phyloP scores from a whole-genome alignment of 257 asterid species.

The Fraxinus anomala region DNA sequence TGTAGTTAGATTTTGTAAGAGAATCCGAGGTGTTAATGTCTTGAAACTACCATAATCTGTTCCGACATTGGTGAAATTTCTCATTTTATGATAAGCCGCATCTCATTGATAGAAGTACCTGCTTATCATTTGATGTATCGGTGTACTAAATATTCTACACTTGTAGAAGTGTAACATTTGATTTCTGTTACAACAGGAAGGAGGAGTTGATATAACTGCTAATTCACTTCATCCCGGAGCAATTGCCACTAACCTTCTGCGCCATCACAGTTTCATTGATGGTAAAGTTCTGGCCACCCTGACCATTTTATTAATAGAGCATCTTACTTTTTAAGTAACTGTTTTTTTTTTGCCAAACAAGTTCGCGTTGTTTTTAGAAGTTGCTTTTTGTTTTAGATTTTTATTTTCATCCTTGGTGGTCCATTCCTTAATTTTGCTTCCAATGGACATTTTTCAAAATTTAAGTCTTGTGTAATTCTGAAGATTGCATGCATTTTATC shows the following conservation, averaged over 20 bases:
- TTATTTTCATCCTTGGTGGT: not conserved
- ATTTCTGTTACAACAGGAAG: conserved; percentile 52
- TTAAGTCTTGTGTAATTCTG: not conserved
- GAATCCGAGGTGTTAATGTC: too few species aligned
- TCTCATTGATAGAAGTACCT: not conserved
- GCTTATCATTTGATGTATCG: not conserved
- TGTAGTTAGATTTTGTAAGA: too few species aligned
- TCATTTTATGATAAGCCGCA: not conserved
- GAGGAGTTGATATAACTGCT: conserved; percentile 74
- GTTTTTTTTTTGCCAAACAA: not conserved
- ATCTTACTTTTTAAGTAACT: not conserved
- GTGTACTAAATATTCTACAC: not conserved
- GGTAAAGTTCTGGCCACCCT: conserved; percentile 37
- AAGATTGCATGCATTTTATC: not conserved
- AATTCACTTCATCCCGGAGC: conserved; percentile 87
- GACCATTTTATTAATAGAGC: not conserved
- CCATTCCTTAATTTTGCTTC: not conserved
- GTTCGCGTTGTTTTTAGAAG: not conserved
- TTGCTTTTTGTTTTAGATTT: not conserved
- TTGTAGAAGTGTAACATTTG: conserved; percentile 2
- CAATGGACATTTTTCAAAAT: not conserved
- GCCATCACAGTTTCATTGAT: conserved; percentile 45
- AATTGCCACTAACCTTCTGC: conserved; percentile 70
- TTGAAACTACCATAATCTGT: not conserved
- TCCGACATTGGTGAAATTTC: not conserved